A percentile compares a stretch with the other conserved stretches of the same genome.
Evolutionary conservation across 164 flowering plant genomes (phyloP).

Genomic region (Litsea cubeba): DNA sequence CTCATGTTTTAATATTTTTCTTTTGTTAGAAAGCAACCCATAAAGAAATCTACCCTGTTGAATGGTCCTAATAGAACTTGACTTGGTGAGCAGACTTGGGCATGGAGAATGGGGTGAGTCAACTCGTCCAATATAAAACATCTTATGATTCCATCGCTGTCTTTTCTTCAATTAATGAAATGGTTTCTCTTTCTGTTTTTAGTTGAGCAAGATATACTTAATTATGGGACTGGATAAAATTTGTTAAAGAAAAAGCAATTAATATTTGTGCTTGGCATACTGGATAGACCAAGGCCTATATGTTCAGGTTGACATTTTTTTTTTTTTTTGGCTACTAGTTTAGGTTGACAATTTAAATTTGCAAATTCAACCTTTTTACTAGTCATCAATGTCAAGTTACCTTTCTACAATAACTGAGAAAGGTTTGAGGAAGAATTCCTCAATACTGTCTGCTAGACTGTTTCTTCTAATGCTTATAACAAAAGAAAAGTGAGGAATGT

Average conservation of each 20-base stretch:
- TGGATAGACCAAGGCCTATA: too few relatives aligned
- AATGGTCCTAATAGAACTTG: background rate
- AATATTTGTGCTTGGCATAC: background rate
- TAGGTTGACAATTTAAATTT: background rate
- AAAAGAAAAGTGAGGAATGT: too few relatives aligned
- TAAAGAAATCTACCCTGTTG: background rate
- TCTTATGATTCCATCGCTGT: background rate
- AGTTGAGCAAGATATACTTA: background rate
- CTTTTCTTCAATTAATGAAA: background rate
- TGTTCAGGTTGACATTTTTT: background rate
- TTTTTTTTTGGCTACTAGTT: too few relatives aligned
- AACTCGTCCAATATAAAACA: slow-evolving; percentile 1
- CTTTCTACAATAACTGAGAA: background rate
- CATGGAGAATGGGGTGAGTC: background rate
- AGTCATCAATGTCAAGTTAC: background rate
- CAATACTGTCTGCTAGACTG: too few relatives aligned
- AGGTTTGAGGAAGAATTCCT: background rate
- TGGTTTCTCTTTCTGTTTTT: background rate
- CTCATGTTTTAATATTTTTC: background rate
- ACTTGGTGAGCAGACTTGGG: slow-evolving; percentile 2
- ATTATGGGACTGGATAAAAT: background rate
- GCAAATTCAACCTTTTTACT: background rate
- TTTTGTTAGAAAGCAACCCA: background rate
- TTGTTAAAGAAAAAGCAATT: background rate
- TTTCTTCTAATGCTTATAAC: too few relatives aligned